A percentile compares a stretch with the other conserved stretches of the same genome.
Conservation (phyloP, 2,329 filamentous ascomycete genomes). For the Chaetomium strumarium region DNA sequence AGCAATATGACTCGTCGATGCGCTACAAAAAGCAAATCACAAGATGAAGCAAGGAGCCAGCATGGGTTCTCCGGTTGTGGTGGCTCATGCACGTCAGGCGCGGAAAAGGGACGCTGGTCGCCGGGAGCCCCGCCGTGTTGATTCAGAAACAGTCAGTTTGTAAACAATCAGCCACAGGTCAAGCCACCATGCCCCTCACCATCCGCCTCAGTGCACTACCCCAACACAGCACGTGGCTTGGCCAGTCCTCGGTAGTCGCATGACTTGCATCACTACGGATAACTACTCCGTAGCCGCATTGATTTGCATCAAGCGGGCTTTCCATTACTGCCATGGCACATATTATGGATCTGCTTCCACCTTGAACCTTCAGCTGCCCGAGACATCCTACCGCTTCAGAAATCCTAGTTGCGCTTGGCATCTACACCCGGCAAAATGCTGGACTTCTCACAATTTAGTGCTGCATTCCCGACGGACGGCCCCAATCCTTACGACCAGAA, state of each 20-base stretch:
- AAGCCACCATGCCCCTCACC: background rate
- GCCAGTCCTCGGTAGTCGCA: too few species aligned
- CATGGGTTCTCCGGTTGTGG: constrained; percentile 1
- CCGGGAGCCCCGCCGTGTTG: constrained; percentile 15
- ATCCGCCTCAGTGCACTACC: background rate
- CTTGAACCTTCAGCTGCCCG: background rate
- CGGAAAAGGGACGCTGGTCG: constrained; percentile 9
- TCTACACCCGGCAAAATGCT: constrained; percentile 41
- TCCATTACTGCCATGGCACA: background rate
- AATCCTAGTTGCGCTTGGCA: background rate
- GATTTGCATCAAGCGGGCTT: constrained; percentile 11
- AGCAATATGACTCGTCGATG: background rate
- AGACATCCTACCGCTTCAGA: constrained; percentile 2
- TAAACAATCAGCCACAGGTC: constrained; percentile 23
- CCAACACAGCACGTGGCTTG: too few species aligned
- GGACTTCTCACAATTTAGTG: constrained; percentile 60
- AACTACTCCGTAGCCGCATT: background rate
- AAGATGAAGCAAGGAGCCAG: background rate
- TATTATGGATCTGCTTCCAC: background rate
- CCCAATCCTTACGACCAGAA: constrained; percentile 58
- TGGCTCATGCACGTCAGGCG: constrained; percentile 6
- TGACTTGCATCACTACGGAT: too few species aligned
- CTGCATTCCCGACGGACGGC: constrained; percentile 58
- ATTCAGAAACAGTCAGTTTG: constrained; percentile 22
- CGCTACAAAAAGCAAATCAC: background rate